phyloP scores from a whole-genome alignment of 306 rosid genomes.

The Acacia acuminata region DNA sequence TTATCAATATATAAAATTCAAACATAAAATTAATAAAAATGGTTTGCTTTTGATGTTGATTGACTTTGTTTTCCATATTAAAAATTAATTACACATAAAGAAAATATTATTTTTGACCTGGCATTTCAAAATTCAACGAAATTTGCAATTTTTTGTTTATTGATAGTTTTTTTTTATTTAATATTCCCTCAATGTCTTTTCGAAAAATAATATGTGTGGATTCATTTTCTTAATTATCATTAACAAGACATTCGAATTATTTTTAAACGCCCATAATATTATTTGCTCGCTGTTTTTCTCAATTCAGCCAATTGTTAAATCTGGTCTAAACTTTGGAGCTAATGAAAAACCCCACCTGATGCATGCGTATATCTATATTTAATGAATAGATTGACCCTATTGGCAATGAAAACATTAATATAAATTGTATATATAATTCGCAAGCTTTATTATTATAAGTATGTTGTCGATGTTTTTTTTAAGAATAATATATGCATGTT shows the following conservation, averaged over 20 bases:
- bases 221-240: not conserved
- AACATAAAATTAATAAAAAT: no score
- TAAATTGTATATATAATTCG: not conserved
- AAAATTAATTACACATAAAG: not conserved
- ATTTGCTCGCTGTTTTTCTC: not conserved
- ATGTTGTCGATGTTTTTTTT: not conserved
- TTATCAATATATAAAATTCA: no score
- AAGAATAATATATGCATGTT: no score
- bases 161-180: no score
- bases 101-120: not conserved
- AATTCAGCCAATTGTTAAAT: not conserved
- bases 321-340: not conserved
- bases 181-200: not conserved
- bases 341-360: not conserved
- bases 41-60: no score
- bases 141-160: no score
- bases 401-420: not conserved
- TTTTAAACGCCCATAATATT: not conserved
- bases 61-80: no score
- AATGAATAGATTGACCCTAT: not conserved
- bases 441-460: not conserved
- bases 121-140: not conserved
- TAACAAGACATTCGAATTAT: not conserved
- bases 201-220: not conserved
- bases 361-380: not conserved